Evolutionary conservation across 2,329 filamentous ascomycete species (phyloP), one percentile per base, ranked within the genome.

Genomic region (Phoma sp.): DNA sequence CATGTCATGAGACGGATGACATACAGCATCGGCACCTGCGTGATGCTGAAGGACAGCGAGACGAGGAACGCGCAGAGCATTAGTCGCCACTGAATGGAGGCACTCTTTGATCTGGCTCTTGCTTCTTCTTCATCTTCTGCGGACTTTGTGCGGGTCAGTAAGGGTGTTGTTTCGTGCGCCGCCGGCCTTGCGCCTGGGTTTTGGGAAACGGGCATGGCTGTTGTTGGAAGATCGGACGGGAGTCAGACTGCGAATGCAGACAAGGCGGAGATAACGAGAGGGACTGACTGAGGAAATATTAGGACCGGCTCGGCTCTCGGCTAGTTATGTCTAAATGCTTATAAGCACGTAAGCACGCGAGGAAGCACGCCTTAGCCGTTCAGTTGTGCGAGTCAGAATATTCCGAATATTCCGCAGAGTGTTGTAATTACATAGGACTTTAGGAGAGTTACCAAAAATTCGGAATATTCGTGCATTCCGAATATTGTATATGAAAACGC

Each of bases 1-100:
- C 88, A 91, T 44, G 85, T 86, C 87, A 91, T 90, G 1, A 89
- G 69, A 53, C 86, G 85, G 63, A 91, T 90, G 22, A 88, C 85
- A 71, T 88, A 89, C 40, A 89, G 72, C 6, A 83, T 69, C 7
- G 80, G 80, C 4, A 81, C 80, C 65, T 82, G 80, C 0, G 81
- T 82, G 19, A 82, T 78, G 19, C 76, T 73, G 64, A 83, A 82
- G 6, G 78, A 79, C 31, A 81, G 62, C 4, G 79, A 86, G 49
- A 88, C 83, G 15, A 88, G 73, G 64, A 88, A 88, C 6, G 82
- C 84, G 52, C 83, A 83, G 38, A 88, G 66, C 32, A 88, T 72
- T 38, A 85, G 79, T 12, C 80, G 78, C 55, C 82, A 57, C 17
- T 65, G 64, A 7, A 77, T 55, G n/a, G 62, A 47, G 4, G 25